A percentile compares a stretch with the other conserved stretches of the same genome.
Conservation (phyloP, 2,329 filamentous ascomycete genomes). For the Tolypocladium capitatum region DNA sequence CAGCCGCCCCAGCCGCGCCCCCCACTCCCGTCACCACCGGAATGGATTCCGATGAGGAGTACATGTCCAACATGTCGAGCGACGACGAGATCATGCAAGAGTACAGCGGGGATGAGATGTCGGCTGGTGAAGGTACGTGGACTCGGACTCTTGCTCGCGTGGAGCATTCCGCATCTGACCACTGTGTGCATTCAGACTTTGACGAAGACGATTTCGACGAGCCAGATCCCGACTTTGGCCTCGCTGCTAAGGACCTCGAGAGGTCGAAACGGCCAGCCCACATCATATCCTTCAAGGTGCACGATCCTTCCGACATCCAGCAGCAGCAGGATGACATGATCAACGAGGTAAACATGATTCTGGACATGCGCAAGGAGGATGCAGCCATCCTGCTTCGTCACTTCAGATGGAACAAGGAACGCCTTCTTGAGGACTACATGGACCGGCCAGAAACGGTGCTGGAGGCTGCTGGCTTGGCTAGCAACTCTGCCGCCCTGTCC, state of each 20-base stretch:
- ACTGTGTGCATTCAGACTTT: constrained; percentile 30
- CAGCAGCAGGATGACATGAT: constrained; percentile 76
- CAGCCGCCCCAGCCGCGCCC: constrained; percentile 45
- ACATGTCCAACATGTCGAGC: constrained; percentile 69
- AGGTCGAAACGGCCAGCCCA: constrained; percentile 63
- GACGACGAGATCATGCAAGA: constrained; percentile 63
- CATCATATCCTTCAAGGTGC: constrained; percentile 74
- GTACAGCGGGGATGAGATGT: constrained; percentile 61
- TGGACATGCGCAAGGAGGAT: constrained; percentile 80
- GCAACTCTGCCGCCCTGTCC: constrained; percentile 46
- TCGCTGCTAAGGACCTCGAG: constrained; percentile 46
- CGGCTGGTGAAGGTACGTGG: constrained; percentile 34
- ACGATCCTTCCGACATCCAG: constrained; percentile 68
- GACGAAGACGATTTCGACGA: constrained; percentile 44
- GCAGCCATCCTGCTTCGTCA: constrained; percentile 80
- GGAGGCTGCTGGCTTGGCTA: constrained; percentile 70
- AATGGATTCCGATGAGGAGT: constrained; percentile 96
- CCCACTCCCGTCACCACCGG: constrained; percentile 39
- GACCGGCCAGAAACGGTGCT: constrained; percentile 68
- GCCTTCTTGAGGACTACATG: constrained; percentile 92
- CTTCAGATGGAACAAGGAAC: constrained; percentile 93
- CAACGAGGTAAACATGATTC: constrained; percentile 78
- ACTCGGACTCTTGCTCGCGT: background rate
- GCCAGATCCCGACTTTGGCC: constrained; percentile 40
- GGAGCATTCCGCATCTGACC: constrained; percentile 4